A percentile compares a stretch with the other conserved stretches of the same genome.
Evolutionary conservation across 148 eudicot genomes (phyloP).

Genomic region (Vaccinium corymbosum): DNA sequence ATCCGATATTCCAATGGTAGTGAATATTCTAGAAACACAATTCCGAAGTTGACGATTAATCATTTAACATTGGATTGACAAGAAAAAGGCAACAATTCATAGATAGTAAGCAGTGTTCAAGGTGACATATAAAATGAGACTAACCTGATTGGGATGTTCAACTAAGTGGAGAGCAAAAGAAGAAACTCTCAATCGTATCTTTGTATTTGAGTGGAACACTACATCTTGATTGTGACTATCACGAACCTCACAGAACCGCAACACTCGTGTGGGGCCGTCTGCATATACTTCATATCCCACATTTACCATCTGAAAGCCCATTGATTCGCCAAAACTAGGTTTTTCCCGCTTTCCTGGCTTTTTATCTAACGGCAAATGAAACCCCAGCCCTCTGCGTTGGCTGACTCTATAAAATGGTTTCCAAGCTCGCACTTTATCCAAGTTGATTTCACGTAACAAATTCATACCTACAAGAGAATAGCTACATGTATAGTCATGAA

Average conservation of each 20-base stretch:
- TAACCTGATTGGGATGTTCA: constrained; percentile 61
- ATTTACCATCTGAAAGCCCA: constrained; percentile 41
- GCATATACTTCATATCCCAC: constrained; percentile 85
- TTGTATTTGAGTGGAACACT: constrained; percentile 43
- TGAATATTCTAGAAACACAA: not conserved
- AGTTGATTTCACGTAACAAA: constrained; percentile 74
- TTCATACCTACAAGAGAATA: constrained; percentile 48
- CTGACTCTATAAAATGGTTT: constrained; percentile 64
- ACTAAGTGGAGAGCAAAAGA: constrained; percentile 57
- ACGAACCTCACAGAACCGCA: constrained; percentile 64
- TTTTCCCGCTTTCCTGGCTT: constrained; percentile 32
- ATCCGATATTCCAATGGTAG: not conserved
- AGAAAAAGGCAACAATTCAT: not conserved
- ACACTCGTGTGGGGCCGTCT: constrained; percentile 84
- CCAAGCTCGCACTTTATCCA: constrained; percentile 95
- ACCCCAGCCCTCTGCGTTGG: constrained; percentile 52
- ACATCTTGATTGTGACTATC: constrained; percentile 43
- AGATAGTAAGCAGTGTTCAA: not conserved
- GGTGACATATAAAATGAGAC: constrained; percentile 14
- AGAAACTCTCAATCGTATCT: constrained; percentile 64
- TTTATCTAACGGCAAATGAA: constrained; percentile 45
- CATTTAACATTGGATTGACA: not conserved
- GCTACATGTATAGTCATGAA: not conserved
- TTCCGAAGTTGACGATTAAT: not conserved
- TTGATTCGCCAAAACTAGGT: constrained; percentile 31